Base-by-base conservation (phyloP, 306 rosid species). In the Vachellia pachyceras region DNA sequence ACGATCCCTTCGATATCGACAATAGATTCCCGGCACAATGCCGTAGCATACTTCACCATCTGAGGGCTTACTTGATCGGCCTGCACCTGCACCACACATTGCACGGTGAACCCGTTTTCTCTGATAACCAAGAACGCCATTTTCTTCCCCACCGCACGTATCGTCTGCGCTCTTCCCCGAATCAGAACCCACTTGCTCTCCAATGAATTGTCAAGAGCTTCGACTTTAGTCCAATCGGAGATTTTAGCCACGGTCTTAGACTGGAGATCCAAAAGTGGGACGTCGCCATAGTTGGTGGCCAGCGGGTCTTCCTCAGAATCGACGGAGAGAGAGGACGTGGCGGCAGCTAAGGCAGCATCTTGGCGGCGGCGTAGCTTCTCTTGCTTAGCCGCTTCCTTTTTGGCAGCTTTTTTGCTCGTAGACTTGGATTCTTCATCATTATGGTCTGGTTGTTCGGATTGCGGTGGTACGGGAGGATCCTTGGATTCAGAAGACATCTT, bases 131-230 rank as follows among this genome's bases (percentile, higher is more conserved):
- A 17, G 47, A 96, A 96, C 1, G 94, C 90, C 98, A 95, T 93
- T 71, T 94, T 96, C 91, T 96, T 96, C 72, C 91, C 92, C 12
- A 92, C 97, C 0, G 98, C 89, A 0, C 99, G 94, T 83, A 93
- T 92, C 60, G 94, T 55, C 85, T 96, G 99, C 1, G 91, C 89
- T 10, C 94, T 85, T 0, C 98, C 99, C 0, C 97, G 91, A 10
- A 96, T 75, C 37, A 81, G 81, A 12, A 96, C 98, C 9, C 13
- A 0, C 66, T 41, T 40, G n/a, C 80, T 87, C 86, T 79, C 85
- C 75, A 90, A 23, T 37, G 83, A 79, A 41, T 35, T 61, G 4
- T 66, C 79, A 5, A 96, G 90, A 7, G 69, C 10, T 54, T 82
- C 89, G 0, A 96, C 88, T 39, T 77, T 84, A 5, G 90, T 88